Evolutionary conservation across 495 filamentous ascomycete genomes (phyloP), one percentile per base, ranked within the genome.

Genomic region (Aspergillus diversus): DNA sequence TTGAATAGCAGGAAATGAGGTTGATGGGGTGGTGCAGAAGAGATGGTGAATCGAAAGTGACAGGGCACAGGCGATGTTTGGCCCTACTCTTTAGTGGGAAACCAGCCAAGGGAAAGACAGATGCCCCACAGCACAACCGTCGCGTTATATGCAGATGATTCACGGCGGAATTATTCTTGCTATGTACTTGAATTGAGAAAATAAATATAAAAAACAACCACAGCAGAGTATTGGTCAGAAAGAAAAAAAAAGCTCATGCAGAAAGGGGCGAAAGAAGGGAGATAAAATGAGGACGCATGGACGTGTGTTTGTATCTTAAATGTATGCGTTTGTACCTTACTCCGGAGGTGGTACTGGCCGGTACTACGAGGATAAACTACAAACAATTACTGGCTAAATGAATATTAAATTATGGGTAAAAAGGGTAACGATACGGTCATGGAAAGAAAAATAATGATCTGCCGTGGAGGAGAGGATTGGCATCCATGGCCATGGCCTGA

Each of bases 11-110:
- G 21, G 21, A 27, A 27, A 27, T 27, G 21, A 27, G 16, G 56
- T 62, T 66, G 60, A 67, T 68, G 60, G 57, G 59, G 66, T 69
- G 69, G 68, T 59, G 67, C 66, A 70, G 69, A 72, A 74, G 69
- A 74, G 74, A 69, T 74, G 73, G 71, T 61, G 59, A 75, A 27
- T 27, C 21, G 21, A 27, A 74, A 64, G 71, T 70, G 71, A 78
- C 68, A 77, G 73, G 73, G 73, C 69, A 75, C 53, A 75, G 75
- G 71, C 66, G 73, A 77, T 80, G 76, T 80, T 80, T 80, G 79
- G 79, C 77, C 77, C 76, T 77, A 80, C 62, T 74, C 69, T 74
- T 54, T 81, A 81, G 79, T 11, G 39, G 39, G n/a, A 43, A 11
- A 73, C 68, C 66, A 71, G 69, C 68, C 69, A 69, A 68, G 71